Evolutionary conservation across 1,284 basidiomycete species (phyloP).

Genomic region (Amanita bisporigera): DNA sequence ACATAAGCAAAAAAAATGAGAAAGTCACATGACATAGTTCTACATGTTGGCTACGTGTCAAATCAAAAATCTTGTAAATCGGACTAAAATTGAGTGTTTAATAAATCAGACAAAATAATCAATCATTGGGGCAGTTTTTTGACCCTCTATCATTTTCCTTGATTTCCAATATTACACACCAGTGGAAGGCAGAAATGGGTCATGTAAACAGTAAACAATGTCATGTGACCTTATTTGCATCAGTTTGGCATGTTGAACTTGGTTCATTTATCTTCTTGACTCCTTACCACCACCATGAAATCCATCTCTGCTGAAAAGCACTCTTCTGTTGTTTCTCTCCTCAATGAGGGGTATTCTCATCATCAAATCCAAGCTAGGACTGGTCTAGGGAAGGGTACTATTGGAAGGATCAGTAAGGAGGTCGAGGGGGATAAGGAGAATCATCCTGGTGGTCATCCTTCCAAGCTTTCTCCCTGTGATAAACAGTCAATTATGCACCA

Average conservation of each 20-base stretch:
- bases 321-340: slow-evolving; percentile 10
- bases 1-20: too few relatives aligned
- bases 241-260: slow-evolving; percentile 13
- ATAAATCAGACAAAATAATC: background rate
- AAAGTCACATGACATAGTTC: too few relatives aligned
- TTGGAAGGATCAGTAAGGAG: slow-evolving; percentile 8
- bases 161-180: background rate
- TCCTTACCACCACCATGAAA: slow-evolving; percentile 10
- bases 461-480: slow-evolving; percentile 9
- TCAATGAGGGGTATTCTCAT: slow-evolving; percentile 11
- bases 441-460: slow-evolving; percentile 6
- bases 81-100: background rate
- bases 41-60: too few relatives aligned
- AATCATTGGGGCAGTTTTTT: background rate
- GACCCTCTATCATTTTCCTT: background rate
- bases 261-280: slow-evolving; percentile 3
- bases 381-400: slow-evolving; percentile 15
- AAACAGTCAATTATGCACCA: too few relatives aligned
- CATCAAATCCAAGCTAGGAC: slow-evolving; percentile 12
- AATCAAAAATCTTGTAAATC: background rate
- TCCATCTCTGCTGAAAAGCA: slow-evolving; percentile 9
- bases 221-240: slow-evolving; percentile 9
- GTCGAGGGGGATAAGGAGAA: slow-evolving; percentile 9
- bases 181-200: background rate
- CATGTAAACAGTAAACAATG: slow-evolving; percentile 7